A percentile compares a stretch with the other conserved stretches of the same genome.
These are phyloP conservation scores for Lactarius sanguifluus DNA, from an alignment of 768 basidiomycete genomes.

Conservation along the genomic window DNA sequence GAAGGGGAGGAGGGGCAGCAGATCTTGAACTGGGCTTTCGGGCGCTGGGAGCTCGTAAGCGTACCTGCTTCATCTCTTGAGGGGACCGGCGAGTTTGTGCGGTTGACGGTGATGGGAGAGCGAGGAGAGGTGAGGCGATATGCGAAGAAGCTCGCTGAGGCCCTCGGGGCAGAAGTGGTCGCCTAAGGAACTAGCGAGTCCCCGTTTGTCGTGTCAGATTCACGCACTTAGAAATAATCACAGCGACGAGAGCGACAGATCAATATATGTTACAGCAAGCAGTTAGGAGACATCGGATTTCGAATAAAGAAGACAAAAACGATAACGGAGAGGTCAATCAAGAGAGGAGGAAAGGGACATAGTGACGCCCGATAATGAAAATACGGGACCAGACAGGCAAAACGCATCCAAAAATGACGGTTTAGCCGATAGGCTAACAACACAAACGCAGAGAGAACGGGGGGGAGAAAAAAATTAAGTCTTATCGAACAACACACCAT, in stretches of 20 bases:
- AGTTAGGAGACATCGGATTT: conserved; percentile 16
- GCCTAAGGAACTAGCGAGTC: neutral
- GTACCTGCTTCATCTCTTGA: conserved; percentile 23
- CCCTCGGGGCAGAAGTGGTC: conserved; percentile 41
- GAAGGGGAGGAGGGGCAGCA: conserved; percentile 31
- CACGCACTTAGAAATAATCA: neutral
- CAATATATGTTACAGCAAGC: conserved; percentile 19
- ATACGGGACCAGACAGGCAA: neutral
- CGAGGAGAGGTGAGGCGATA: conserved; percentile 71
- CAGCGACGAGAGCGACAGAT: neutral
- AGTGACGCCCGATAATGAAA: neutral
- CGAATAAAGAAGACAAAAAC: neutral
- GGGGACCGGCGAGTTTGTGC: conserved; percentile 42
- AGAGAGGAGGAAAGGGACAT: neutral
- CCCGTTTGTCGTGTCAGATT: neutral
- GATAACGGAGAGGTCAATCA: neutral
- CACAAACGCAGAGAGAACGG: neutral
- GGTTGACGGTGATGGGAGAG: conserved; percentile 90
- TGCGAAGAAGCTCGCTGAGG: conserved; percentile 52
- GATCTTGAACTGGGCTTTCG: conserved; percentile 94
- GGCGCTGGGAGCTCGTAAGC: conserved; percentile 67
- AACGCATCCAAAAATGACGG: neutral
- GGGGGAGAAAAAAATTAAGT: neutral
- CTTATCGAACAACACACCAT: neutral
- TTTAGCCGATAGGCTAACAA: neutral